Conservation (phyloP, 495 filamentous ascomycete genomes). For the Achaetomiella virescens region DNA sequence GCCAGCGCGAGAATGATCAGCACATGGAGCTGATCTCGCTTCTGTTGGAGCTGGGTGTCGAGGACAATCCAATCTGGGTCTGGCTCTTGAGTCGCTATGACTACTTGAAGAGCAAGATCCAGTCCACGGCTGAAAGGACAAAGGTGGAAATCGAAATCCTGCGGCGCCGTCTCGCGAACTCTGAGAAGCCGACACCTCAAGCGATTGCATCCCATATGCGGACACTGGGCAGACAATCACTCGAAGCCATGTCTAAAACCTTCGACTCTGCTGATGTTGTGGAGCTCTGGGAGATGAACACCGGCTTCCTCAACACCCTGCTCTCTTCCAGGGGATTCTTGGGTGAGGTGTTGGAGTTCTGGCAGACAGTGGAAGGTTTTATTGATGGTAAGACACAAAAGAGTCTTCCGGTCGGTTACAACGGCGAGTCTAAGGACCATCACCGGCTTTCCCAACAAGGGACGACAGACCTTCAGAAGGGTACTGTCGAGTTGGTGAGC, state of each 20-base stretch:
- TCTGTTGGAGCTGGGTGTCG: conserved; percentile 82
- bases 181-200: conserved; percentile 61
- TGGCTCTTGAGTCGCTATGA: conserved; percentile 89
- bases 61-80: conserved; percentile 91
- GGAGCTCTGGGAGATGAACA: conserved; percentile 83
- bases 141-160: conserved; percentile 89
- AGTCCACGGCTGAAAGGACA: conserved; percentile 68
- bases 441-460: conserved; percentile 72
- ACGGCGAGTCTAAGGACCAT: conserved; percentile 75
- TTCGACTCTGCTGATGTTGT: conserved; percentile 71
- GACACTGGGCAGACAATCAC: conserved; percentile 56
- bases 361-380: conserved; percentile 87
- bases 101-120: conserved; percentile 78
- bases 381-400: conserved; percentile 80
- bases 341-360: conserved; percentile 86
- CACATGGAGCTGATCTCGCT: conserved; percentile 85
- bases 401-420: conserved; percentile 73
- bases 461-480: conserved; percentile 65
- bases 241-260: conserved; percentile 46
- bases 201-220: conserved; percentile 67
- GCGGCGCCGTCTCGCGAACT: conserved; percentile 67
- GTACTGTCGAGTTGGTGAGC: conserved; percentile 70
- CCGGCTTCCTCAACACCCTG: conserved; percentile 64
- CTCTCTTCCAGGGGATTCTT: conserved; percentile 70
- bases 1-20: conserved; percentile 59